Base-by-base conservation (phyloP, 2,329 filamentous ascomycete species). In the Colletotrichum filicis region DNA sequence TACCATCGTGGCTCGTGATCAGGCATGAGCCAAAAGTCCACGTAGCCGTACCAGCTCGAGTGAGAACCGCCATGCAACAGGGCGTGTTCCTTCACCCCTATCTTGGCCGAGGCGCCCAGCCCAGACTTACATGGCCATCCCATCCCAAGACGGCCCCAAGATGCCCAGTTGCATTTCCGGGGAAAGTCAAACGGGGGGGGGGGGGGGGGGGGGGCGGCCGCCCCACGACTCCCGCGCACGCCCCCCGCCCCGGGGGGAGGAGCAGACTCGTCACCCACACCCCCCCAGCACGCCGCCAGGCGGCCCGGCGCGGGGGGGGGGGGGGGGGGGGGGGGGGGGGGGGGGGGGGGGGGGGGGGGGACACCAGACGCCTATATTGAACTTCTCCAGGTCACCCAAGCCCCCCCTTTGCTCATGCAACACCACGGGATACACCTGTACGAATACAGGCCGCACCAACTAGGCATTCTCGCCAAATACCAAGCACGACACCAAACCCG, bases 401-500 rank as follows among this genome's bases (percentile, higher is more conserved):
- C 8, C 32, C 53, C 26, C 55, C 42, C 46, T 22, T 60, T 53
- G 22, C 19, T 58, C 37, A 16, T 59, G 55, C 61, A 59, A 42
- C 22, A 8, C 28, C 35, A 26, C 46, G 32, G 61, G 53, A 71
- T 60, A 56, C 52, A 32, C 55, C 37, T 42, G 30, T 49, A 7
- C 37, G 37, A 42, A 42, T 19, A 42, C 37, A 42, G 37, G 37
- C 37, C 19, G 37, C 14, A 42, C 37, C 37, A 19, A 42, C 16
- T 19, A 37, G 49, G 32, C 30, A 64, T 57, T 59, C 30, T 68
- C 53, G 19, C 11, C 30, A 32, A 32, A 52, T 30, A 60, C 70
- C 70, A 70, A 73, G 59, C 64, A 55, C 58, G 42, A 53, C 30
- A 5, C 59, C 59, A 73, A 60, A 30, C 70, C 70, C 55, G 35